Evolutionary conservation across 805 yeast species (phyloP).

Genomic region (Pichia thaimueangensis): DNA sequence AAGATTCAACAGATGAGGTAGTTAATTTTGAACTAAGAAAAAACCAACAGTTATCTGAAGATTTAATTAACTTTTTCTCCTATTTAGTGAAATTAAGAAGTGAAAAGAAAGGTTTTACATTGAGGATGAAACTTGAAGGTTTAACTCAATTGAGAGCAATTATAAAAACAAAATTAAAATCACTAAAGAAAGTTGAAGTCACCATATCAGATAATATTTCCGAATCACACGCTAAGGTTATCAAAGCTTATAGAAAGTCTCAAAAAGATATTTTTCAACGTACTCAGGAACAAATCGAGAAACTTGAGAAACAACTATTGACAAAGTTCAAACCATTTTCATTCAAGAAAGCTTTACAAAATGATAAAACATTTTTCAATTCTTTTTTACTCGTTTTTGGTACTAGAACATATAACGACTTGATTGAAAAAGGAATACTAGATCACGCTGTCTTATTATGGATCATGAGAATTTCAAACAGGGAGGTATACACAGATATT

Average conservation of each 20-base stretch:
- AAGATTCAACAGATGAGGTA: constrained; percentile 29
- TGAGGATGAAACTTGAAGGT: constrained; percentile 58
- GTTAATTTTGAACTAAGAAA: constrained; percentile 35
- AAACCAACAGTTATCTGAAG: constrained; percentile 30
- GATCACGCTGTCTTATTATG: constrained; percentile 58
- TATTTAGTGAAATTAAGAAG: constrained; percentile 43
- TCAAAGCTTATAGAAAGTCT: constrained; percentile 40
- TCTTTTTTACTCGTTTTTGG: constrained; percentile 55
- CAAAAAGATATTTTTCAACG: constrained; percentile 43
- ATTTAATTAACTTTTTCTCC: constrained; percentile 48
- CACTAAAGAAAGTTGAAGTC: constrained; percentile 32
- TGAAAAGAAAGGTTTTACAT: constrained; percentile 38
- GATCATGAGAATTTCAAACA: constrained; percentile 54
- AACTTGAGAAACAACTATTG: constrained; percentile 40
- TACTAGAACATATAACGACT: constrained; percentile 44
- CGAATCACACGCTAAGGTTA: constrained; percentile 24
- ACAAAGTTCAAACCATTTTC: constrained; percentile 44
- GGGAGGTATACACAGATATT: constrained; percentile 25
- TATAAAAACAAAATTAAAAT: constrained; percentile 41
- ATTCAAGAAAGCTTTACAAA: constrained; percentile 39
- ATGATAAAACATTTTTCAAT: constrained; percentile 36
- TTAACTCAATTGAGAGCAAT: constrained; percentile 47
- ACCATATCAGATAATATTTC: constrained; percentile 19
- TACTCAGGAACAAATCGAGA: constrained; percentile 39
- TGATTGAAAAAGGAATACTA: constrained; percentile 41